Evolutionary conservation across 768 basidiomycete genomes (phyloP).

Genomic region (Trametes villosa): DNA sequence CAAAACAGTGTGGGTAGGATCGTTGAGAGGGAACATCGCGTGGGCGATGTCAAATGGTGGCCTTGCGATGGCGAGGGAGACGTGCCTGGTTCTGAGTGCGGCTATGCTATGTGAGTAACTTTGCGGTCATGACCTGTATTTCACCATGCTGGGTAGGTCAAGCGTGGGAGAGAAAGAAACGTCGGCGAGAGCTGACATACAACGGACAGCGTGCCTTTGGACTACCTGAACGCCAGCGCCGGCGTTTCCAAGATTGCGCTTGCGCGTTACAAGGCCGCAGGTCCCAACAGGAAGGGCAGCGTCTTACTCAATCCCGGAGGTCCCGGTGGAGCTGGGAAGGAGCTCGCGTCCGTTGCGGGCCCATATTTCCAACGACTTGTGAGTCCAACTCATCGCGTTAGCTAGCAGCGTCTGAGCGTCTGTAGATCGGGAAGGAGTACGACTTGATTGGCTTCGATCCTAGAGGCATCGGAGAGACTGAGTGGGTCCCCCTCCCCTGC

Average conservation of each 20-base stretch:
- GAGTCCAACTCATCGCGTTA: neutral
- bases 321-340: slow-evolving; percentile 32
- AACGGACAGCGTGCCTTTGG: slow-evolving; percentile 35
- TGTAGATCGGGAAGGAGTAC: slow-evolving; percentile 32
- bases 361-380: slow-evolving; percentile 24
- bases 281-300: slow-evolving; percentile 31
- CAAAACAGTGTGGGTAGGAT: no score
- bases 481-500: slow-evolving; percentile 25
- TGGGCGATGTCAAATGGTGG: slow-evolving; percentile 20
- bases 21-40: no score
- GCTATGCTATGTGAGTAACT: slow-evolving; percentile 26
- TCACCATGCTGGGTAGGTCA: no score
- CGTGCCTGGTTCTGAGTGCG: slow-evolving; percentile 27
- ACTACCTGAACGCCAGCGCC: slow-evolving; percentile 35
- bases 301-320: slow-evolving; percentile 40
- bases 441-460: slow-evolving; percentile 38
- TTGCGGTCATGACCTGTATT: no score
- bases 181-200: no score
- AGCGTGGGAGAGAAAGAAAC: no score
- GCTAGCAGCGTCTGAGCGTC: neutral
- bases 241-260: slow-evolving; percentile 37
- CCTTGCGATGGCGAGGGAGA: slow-evolving; percentile 1
- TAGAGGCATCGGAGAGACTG: slow-evolving; percentile 37
- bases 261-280: slow-evolving; percentile 35
- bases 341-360: slow-evolving; percentile 19